Evolutionary conservation across 1,284 basidiomycete genomes (phyloP).

Genomic region (Rhodotorula sp.): DNA sequence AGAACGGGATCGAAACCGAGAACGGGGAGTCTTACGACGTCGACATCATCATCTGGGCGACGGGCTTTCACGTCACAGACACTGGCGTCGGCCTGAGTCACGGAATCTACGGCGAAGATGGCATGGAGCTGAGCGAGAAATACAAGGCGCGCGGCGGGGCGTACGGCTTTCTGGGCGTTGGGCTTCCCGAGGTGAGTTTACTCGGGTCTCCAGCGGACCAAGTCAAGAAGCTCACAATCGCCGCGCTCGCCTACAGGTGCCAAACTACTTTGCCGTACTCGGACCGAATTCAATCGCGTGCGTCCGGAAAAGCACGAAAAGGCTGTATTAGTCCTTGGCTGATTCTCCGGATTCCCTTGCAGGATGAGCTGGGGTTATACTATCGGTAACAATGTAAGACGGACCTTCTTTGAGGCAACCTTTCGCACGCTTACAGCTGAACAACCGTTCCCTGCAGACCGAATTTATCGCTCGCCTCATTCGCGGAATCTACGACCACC

Average conservation of each 20-base stretch:
- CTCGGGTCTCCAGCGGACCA: not conserved
- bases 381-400: slow-evolving; percentile 12
- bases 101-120: slow-evolving; percentile 41
- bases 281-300: slow-evolving; percentile 32
- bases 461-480: slow-evolving; percentile 31
- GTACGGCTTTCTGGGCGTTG: slow-evolving; percentile 42
- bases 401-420: too few species aligned
- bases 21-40: slow-evolving; percentile 50
- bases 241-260: slow-evolving; percentile 2
- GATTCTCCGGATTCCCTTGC: not conserved
- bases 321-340: not conserved
- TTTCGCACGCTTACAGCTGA: too few species aligned
- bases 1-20: slow-evolving; percentile 55
- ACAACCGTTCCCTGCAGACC: not conserved
- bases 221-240: too few species aligned
- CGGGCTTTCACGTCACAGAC: slow-evolving; percentile 45
- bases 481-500: slow-evolving; percentile 19
- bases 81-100: slow-evolving; percentile 44
- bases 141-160: slow-evolving; percentile 42
- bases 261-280: slow-evolving; percentile 33
- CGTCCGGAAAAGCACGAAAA: not conserved
- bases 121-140: slow-evolving; percentile 37
- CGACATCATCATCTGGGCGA: slow-evolving; percentile 47
- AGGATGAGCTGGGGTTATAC: slow-evolving; percentile 17
- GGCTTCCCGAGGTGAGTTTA: slow-evolving; percentile 35